Conservation (phyloP, 2,329 filamentous ascomycete genomes). For the Coniochaeta prunicola region DNA sequence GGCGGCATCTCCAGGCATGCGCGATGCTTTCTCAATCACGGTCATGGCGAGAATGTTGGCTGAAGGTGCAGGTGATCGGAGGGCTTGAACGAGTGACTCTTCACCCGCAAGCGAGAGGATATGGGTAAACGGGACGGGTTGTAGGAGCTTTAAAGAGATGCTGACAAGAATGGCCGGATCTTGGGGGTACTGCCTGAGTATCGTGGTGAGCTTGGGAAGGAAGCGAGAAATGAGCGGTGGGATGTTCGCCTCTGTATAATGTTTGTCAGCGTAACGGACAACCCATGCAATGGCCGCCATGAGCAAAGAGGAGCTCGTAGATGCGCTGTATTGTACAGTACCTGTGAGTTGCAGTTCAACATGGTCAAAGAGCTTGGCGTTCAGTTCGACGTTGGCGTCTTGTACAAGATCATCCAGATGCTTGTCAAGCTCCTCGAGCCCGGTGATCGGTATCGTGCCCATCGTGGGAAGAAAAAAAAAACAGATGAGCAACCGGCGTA, state of each 20-base stretch:
- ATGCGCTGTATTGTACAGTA: slow-evolving; percentile 15
- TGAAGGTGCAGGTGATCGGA: slow-evolving; percentile 45
- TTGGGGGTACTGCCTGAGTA: slow-evolving; percentile 42
- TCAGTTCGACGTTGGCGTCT: slow-evolving; percentile 32
- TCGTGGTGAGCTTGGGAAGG: slow-evolving; percentile 44
- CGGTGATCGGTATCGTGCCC: slow-evolving; percentile 36
- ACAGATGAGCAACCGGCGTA: too few species aligned
- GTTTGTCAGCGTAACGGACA: neutral
- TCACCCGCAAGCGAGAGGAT: slow-evolving; percentile 44
- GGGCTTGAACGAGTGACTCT: slow-evolving; percentile 41
- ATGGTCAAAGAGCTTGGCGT: slow-evolving; percentile 48
- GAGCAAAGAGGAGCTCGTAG: neutral
- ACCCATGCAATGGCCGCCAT: neutral
- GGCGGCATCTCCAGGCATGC: slow-evolving; percentile 38
- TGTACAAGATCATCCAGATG: slow-evolving; percentile 45
- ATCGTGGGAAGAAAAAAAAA: too few species aligned
- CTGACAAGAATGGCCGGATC: slow-evolving; percentile 45
- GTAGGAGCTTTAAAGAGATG: slow-evolving; percentile 48
- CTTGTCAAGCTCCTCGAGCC: slow-evolving; percentile 44
- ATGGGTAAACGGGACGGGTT: slow-evolving; percentile 43
- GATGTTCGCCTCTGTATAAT: slow-evolving; percentile 39
- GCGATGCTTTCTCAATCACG: slow-evolving; percentile 48
- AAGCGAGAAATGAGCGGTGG: slow-evolving; percentile 43
- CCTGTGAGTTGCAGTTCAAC: slow-evolving; percentile 52
- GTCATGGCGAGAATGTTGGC: slow-evolving; percentile 51